Evolutionary conservation across 2,329 filamentous ascomycete species (phyloP).

Genomic region (Paracoccidioides lutzii): DNA sequence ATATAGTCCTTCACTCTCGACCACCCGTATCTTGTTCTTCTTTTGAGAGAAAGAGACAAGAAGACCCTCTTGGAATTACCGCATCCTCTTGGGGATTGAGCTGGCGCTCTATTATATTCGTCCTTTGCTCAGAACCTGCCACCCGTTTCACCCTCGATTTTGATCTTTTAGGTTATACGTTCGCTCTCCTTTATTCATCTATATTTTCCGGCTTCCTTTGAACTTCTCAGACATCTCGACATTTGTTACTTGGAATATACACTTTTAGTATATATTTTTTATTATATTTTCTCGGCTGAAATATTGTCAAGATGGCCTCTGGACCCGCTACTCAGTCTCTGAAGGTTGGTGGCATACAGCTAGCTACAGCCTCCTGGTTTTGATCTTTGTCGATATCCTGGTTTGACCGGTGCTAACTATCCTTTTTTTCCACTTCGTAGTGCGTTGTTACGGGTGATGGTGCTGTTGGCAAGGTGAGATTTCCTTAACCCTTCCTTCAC

Average conservation of each 20-base stretch:
- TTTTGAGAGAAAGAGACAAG: no score
- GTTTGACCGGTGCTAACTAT: slow-evolving; percentile 3
- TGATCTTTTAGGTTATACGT: background rate
- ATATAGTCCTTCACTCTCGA: no score
- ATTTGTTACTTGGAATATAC: background rate
- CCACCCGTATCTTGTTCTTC: no score
- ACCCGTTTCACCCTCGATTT: background rate
- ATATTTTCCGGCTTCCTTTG: background rate
- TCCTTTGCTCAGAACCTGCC: background rate
- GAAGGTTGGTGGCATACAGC: slow-evolving; percentile 50
- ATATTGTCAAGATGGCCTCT: slow-evolving; percentile 49
- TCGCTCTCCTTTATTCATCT: no score
- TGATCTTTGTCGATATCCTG: background rate
- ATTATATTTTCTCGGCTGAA: slow-evolving; percentile 10
- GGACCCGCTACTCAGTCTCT: slow-evolving; percentile 77
- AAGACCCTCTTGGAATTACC: background rate
- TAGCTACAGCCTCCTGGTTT: slow-evolving; percentile 5
- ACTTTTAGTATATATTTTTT: slow-evolving; percentile 2
- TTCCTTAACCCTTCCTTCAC: slow-evolving; percentile 5
- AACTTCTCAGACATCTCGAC: background rate
- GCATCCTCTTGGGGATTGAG: background rate
- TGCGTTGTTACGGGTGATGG: slow-evolving; percentile 98
- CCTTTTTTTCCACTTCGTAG: slow-evolving; percentile 35
- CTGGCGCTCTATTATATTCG: background rate
- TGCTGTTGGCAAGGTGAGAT: slow-evolving; percentile 88